These are phyloP conservation scores for Pontederia crassipes DNA, from an alignment of 176 grass and related monocot genomes.

Conservation along the genomic window DNA sequence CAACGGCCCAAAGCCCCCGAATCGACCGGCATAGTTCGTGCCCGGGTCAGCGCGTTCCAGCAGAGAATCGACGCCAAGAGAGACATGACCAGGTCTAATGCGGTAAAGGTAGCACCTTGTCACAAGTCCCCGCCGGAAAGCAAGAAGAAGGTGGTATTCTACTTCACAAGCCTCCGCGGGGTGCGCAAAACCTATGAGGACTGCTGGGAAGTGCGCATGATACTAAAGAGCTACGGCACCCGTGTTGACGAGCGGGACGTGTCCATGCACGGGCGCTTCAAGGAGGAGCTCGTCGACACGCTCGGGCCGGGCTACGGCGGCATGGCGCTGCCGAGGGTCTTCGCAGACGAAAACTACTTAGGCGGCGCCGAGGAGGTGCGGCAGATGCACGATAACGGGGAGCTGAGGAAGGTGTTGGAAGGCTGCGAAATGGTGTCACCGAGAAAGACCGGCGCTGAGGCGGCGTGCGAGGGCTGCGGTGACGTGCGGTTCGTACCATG, in stretches of 20 bases:
- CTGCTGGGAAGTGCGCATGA: conserved; percentile 51
- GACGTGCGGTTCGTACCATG: conserved; percentile 72
- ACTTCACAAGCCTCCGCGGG: conserved; percentile 78
- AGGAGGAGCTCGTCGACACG: conserved; percentile 56
- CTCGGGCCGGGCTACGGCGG: conserved; percentile 20
- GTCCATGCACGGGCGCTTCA: conserved; percentile 76
- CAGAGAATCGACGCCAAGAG: conserved; percentile 64
- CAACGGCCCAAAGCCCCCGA: conserved; percentile 35
- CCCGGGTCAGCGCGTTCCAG: conserved; percentile 62
- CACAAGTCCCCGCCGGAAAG: conserved; percentile 28
- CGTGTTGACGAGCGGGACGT: conserved; percentile 85
- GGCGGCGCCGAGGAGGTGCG: conserved; percentile 62
- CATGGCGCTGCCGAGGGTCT: conserved; percentile 49
- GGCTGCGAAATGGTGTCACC: conserved; percentile 38
- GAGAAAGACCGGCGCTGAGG: conserved; percentile 1
- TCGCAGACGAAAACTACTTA: conserved; percentile 50
- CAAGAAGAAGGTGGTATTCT: conserved; percentile 49
- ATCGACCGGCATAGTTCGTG: conserved; percentile 57
- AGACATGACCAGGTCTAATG: neutral
- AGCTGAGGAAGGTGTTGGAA: conserved; percentile 35
- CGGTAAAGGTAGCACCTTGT: conserved; percentile 15
- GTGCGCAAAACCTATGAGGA: conserved; percentile 91
- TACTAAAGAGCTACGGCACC: conserved; percentile 60
- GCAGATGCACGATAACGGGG: conserved; percentile 63
- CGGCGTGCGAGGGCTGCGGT: conserved; percentile 52